A percentile compares a stretch with the other conserved stretches of the same genome.
Evolutionary conservation across 306 rosid genomes (phyloP).

Genomic region (Cucurbita moschata): DNA sequence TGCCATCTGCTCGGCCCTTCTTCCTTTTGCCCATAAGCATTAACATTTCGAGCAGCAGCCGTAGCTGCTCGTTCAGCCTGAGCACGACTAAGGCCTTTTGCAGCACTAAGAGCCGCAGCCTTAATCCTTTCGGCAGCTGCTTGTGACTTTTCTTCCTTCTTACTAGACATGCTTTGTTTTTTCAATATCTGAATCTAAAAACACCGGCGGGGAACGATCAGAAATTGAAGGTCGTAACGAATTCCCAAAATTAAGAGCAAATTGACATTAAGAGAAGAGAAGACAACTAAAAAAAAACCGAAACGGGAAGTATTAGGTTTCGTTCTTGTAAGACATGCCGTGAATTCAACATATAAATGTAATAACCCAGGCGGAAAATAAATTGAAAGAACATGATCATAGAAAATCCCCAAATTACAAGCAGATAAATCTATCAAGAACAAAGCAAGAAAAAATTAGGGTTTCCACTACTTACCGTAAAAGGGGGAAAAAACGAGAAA

Average conservation of each 20-base stretch:
- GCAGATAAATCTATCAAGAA: not conserved
- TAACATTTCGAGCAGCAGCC: constrained; percentile 89
- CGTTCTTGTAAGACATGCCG: constrained; percentile 78
- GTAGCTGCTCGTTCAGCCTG: constrained; percentile 95
- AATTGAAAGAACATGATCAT: not conserved
- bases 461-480: not conserved
- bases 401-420: not conserved
- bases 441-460: not conserved
- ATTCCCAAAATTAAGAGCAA: not conserved
- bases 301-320: constrained; percentile 4
- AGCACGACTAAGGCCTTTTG: constrained; percentile 94
- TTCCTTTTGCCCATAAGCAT: constrained; percentile 98
- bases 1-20: constrained; percentile 99
- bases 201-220: not conserved
- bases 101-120: constrained; percentile 88
- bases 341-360: not conserved
- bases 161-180: constrained; percentile 55
- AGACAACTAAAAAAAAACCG: no score
- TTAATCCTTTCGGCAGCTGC: constrained; percentile 93
- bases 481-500: not conserved
- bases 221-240: not conserved
- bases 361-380: not conserved
- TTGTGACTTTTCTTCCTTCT: constrained; percentile 94
- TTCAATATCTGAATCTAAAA: constrained; percentile 1
- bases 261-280: not conserved